These are phyloP conservation scores for Rhizopus sp. DNA, from an alignment of 371 early-diverging fungal genomes.

Conservation along the genomic window DNA sequence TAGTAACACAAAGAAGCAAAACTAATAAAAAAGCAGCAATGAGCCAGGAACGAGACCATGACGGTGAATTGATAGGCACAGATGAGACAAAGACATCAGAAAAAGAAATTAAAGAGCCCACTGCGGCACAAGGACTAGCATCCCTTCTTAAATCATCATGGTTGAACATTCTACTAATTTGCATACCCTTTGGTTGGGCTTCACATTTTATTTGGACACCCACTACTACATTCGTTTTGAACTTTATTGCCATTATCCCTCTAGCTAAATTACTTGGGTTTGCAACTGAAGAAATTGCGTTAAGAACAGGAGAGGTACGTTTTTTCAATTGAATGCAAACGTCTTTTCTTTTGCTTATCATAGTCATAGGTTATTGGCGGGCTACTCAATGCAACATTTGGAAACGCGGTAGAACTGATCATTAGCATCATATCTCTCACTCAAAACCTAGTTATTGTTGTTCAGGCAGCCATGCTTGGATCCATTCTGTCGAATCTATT, in stretches of 20 bases:
- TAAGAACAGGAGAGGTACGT: conserved; percentile 57
- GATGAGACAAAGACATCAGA: neutral
- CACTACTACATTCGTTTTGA: conserved; percentile 70
- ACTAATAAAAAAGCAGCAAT: neutral
- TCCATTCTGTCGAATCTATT: conserved; percentile 84
- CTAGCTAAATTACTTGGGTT: conserved; percentile 68
- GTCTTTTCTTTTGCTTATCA: conserved; percentile 1
- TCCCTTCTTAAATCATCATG: conserved; percentile 56
- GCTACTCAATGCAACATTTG: conserved; percentile 85
- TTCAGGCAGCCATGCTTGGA: conserved; percentile 83
- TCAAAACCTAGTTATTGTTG: conserved; percentile 72
- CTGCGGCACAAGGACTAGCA: conserved; percentile 29
- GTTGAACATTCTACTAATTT: conserved; percentile 68
- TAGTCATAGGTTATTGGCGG: conserved; percentile 70
- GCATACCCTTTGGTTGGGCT: conserved; percentile 78
- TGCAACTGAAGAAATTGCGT: conserved; percentile 67
- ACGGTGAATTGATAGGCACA: too few relatives aligned
- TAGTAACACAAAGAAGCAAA: neutral
- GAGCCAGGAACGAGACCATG: neutral
- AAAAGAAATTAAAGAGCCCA: conserved; percentile 19
- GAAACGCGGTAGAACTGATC: conserved; percentile 86
- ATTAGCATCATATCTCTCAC: conserved; percentile 79
- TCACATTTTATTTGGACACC: conserved; percentile 64
- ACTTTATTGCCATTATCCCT: conserved; percentile 90
- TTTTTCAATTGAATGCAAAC: neutral